These are phyloP conservation scores for Neocucurbitaria cava DNA, from an alignment of 2,329 filamentous ascomycete genomes.

Conservation along the genomic window DNA sequence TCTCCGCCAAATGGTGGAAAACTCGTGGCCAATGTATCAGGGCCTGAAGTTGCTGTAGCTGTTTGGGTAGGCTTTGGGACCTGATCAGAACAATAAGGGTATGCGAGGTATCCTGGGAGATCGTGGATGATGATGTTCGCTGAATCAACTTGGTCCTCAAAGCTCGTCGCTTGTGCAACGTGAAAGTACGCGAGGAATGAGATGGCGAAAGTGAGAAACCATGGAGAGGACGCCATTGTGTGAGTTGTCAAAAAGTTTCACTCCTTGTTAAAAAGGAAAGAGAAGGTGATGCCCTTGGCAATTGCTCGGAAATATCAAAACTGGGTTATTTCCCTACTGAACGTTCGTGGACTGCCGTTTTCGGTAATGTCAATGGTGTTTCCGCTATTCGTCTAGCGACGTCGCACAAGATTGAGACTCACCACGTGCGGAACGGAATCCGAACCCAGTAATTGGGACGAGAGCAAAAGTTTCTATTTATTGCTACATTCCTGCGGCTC, in stretches of 20 bases:
- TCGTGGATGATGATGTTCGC: background rate
- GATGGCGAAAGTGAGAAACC: background rate
- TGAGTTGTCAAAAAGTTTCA: background rate
- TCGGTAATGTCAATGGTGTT: background rate
- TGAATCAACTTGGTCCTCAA: background rate
- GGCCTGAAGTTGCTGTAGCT: background rate
- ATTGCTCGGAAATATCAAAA: background rate
- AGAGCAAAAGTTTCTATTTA: background rate
- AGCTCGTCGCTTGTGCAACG: background rate
- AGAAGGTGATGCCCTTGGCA: background rate
- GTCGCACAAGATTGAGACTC: background rate
- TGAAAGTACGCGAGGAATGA: background rate
- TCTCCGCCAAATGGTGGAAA: too few relatives aligned
- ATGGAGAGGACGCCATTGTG: background rate
- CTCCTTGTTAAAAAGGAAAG: background rate
- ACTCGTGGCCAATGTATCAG: too few relatives aligned
- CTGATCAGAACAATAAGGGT: background rate
- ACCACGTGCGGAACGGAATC: background rate
- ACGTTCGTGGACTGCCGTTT: slow-evolving; percentile 10
- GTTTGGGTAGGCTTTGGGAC: background rate
- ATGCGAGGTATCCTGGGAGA: background rate
- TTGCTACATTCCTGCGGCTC: background rate
- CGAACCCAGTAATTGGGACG: background rate
- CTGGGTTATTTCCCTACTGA: background rate
- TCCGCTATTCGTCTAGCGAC: background rate